Evolutionary conservation across 176 grass and related monocot genomes (phyloP).

Genomic region (Tuctoria greenei): DNA sequence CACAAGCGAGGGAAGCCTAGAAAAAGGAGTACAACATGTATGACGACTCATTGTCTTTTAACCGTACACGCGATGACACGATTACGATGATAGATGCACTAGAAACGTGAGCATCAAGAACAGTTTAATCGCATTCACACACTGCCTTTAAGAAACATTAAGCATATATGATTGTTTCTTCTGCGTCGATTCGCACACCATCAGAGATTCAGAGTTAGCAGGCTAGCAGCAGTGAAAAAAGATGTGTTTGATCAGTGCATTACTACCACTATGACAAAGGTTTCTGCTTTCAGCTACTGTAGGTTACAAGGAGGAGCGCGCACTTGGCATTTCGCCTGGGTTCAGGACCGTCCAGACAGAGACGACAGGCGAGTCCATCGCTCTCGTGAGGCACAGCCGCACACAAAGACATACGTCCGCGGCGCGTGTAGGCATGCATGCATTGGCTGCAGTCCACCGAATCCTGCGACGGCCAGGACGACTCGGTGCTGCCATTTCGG

Average conservation of each 20-base stretch:
- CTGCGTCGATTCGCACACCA: neutral
- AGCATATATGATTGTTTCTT: slow-evolving; percentile 17
- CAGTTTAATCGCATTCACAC: too few species aligned
- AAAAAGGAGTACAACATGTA: too few species aligned
- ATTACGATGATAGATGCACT: neutral
- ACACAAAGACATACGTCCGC: neutral
- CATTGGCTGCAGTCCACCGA: neutral
- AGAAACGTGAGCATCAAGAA: neutral
- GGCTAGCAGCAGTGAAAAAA: neutral
- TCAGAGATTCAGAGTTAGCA: too few species aligned
- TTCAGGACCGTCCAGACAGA: too few species aligned
- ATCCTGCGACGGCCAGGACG: neutral
- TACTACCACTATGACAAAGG: too few species aligned
- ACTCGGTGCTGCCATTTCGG: neutral
- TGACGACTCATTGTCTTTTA: too few species aligned
- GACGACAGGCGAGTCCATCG: neutral
- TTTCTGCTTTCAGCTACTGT: too few species aligned
- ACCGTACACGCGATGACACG: neutral
- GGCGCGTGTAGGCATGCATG: neutral
- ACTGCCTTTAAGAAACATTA: too few species aligned
- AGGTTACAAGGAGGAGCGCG: too few species aligned
- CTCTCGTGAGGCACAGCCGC: neutral
- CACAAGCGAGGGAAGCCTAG: too few species aligned
- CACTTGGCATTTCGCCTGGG: neutral
- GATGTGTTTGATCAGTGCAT: too few species aligned